Evolutionary conservation across 495 filamentous ascomycete species (phyloP), one percentile per base, ranked within the genome.

Genomic region (Penicillium lagena): DNA sequence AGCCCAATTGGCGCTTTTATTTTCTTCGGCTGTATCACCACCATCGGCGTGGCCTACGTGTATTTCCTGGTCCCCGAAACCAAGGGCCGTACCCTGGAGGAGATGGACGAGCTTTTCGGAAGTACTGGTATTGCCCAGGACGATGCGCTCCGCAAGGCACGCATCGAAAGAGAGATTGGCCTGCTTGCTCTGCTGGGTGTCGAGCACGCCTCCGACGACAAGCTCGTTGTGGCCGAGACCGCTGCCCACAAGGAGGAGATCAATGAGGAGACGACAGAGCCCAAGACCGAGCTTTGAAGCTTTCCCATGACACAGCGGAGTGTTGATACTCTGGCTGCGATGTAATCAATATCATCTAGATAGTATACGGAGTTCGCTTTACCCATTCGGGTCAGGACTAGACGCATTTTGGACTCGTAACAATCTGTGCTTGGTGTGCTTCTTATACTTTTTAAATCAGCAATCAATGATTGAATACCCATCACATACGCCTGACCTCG

Each of bases 21-120:
- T 45, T 72, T 74, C 61, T 74, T 72, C 48, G 67, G 63, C n/a
- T 58, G 55, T 13, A 49, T 72, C 43, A 79, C 76, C 41, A 53
- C 69, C 7, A 37, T 78, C 32, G 75, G 66, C 15, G 70, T 71
- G 31, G 11, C 73, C 7, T 69, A 72, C 48, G 71, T 78, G 11
- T 72, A 65, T 45, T 60, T 68, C 55, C 65, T 78, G 37, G 76
- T 78, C 48, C 75, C 75, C 2, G 77, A 80, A 51, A 80, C 77
- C 7, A 76, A 73, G 52, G 75, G 77, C 52, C 72, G 72, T 44
- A 79, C 77, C 7, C 56, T 79, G 8, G 76, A 80, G 50, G 77
- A 79, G 49, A 76, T 80, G 53, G 76, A 80, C 45, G 60, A 73
- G 35, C 45, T 78, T 10, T 79, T 80, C 50, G 66, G 66, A 17